Evolutionary conservation across 306 rosid species (phyloP).

Genomic region (Cyamopsis tetragonoloba): DNA sequence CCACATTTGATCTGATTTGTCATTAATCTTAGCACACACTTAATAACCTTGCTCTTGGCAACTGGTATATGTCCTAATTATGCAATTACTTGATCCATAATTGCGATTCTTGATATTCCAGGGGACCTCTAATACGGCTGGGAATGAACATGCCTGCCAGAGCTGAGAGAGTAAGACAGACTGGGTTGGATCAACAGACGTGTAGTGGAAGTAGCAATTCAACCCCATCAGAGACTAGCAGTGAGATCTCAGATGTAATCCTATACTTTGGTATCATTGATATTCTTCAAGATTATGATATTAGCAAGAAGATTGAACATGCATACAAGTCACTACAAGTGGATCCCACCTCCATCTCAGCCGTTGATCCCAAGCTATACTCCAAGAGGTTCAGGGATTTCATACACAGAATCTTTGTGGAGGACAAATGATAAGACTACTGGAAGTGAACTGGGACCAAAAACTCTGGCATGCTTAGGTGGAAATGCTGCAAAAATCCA

Average conservation of each 20-base stretch:
- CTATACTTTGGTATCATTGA: constrained; percentile 68
- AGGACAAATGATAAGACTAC: constrained; percentile 36
- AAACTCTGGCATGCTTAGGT: constrained; percentile 19
- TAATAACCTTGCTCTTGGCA: background rate
- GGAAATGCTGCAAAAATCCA: constrained; percentile 13
- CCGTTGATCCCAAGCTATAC: constrained; percentile 57
- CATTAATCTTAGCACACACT: too few species aligned
- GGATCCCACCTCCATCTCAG: constrained; percentile 57
- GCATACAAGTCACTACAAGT: constrained; percentile 63
- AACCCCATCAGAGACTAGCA: constrained; percentile 23
- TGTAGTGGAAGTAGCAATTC: constrained; percentile 42
- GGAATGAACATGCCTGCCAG: constrained; percentile 63
- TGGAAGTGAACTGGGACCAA: constrained; percentile 17
- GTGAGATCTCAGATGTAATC: constrained; percentile 47
- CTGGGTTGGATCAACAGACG: constrained; percentile 34
- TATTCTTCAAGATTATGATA: constrained; percentile 63
- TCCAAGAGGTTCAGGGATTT: constrained; percentile 53
- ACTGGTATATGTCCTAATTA: constrained; percentile 1
- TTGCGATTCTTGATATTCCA: constrained; percentile 28
- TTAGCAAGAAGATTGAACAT: constrained; percentile 61
- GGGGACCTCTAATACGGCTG: constrained; percentile 48
- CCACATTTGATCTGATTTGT: too few species aligned
- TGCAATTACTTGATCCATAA: constrained; percentile 9
- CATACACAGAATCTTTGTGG: constrained; percentile 56
- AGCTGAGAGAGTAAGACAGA: constrained; percentile 39